phyloP scores from a whole-genome alignment of 2,329 filamentous ascomycete species.

The Fusarium sp. region DNA sequence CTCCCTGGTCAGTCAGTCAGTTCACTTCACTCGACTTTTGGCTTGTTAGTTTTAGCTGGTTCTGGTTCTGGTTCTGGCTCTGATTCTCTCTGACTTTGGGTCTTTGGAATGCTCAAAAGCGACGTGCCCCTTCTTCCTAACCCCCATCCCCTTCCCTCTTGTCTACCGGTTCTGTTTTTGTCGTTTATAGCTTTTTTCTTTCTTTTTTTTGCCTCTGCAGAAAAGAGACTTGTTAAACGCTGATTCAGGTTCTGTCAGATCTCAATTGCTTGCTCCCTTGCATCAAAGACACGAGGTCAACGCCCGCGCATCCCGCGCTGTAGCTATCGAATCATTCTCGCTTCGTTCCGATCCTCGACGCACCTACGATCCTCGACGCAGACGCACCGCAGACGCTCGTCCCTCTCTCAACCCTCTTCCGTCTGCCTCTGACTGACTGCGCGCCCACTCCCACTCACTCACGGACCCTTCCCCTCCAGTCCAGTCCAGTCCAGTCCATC shows the following conservation, averaged over 20 bases:
- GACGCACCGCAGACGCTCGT: conserved; percentile 38
- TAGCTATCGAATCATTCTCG: conserved; percentile 33
- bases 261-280: conserved; percentile 33
- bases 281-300: conserved; percentile 28
- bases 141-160: conserved; percentile 37
- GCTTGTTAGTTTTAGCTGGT: conserved; percentile 17
- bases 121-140: conserved; percentile 35
- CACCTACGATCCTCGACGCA: conserved; percentile 11
- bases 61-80: not conserved
- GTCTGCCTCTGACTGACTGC: conserved; percentile 9
- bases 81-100: not conserved
- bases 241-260: conserved; percentile 20
- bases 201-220: conserved; percentile 9
- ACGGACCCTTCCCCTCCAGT: conserved; percentile 39
- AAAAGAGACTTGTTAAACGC: conserved; percentile 11
- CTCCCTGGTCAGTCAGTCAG: conserved; percentile 30
- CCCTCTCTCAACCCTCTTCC: conserved; percentile 29
- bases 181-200: conserved; percentile 13
- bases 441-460: conserved; percentile 13
- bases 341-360: conserved; percentile 37
- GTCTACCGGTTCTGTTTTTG: conserved; percentile 21
- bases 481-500: conserved; percentile 18
- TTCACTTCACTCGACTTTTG: conserved; percentile 32
- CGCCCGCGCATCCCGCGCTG: conserved; percentile 25
- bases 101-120: conserved; percentile 39